Conservation (phyloP, 169 alveolate genomes). For the Cryptosporidium andersoni region DNA sequence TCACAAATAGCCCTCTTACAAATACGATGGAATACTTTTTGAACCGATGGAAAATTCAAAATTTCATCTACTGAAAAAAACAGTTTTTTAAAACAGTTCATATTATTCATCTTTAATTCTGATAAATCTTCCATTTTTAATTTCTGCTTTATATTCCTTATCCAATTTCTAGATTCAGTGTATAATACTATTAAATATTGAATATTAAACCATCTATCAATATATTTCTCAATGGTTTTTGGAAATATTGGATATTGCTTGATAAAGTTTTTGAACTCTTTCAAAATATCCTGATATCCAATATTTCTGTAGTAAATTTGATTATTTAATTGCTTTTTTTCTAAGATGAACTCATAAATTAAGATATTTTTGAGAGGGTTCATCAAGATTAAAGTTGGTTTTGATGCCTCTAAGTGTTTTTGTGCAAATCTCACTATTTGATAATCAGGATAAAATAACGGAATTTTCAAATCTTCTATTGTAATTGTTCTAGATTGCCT, state of each 20-base stretch:
- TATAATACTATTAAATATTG: conserved; percentile 29
- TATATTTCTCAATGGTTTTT: not conserved
- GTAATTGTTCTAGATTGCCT: not conserved
- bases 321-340: not conserved
- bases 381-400: conserved; percentile 54
- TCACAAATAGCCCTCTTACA: conserved; percentile 67
- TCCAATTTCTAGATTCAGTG: conserved; percentile 52
- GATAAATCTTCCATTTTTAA: not conserved
- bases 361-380: conserved; percentile 14
- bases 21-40: conserved; percentile 18
- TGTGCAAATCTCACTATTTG: not conserved
- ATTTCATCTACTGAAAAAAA: not conserved
- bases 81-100: not conserved
- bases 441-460: conserved; percentile 24
- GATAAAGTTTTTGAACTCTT: conserved; percentile 21
- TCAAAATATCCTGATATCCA: not conserved
- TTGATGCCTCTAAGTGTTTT: not conserved
- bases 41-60: conserved; percentile 39
- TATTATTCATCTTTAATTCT: not conserved
- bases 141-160: conserved; percentile 10
- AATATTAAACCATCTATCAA: conserved; percentile 32
- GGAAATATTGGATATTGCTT: conserved; percentile 31
- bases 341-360: conserved; percentile 11
- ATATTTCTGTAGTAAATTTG: conserved; percentile 7
- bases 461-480: conserved; percentile 44